phyloP scores from a whole-genome alignment of 371 early-diverging fungal genomes.

The Circinella umbellata region DNA sequence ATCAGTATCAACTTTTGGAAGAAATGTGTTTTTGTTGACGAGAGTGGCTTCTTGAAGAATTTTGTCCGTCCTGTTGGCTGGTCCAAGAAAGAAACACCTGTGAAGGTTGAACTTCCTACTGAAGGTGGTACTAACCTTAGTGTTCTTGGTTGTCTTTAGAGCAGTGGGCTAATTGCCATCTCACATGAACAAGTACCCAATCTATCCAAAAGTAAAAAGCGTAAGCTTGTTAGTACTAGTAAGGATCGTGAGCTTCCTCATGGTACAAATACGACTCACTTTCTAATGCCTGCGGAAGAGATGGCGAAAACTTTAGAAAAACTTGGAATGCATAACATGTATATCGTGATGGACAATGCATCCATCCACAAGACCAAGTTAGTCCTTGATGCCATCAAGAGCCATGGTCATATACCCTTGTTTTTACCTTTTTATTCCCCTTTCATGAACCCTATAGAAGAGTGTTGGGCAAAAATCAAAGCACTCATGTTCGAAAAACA shows the following conservation, averaged over 20 bases:
- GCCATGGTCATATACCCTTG: too few relatives aligned
- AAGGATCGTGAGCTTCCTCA: constrained; percentile 8
- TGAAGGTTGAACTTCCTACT: neutral
- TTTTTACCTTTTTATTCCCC: too few relatives aligned
- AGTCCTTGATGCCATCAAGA: neutral
- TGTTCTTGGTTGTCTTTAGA: constrained; percentile 11
- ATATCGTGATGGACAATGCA: too few relatives aligned
- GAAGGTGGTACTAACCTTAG: constrained; percentile 9
- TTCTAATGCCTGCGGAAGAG: neutral
- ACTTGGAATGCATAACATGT: constrained; percentile 10
- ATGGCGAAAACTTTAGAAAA: neutral
- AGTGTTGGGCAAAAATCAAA: too few relatives aligned
- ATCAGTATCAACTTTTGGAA: neutral
- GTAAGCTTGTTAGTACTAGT: constrained; percentile 8
- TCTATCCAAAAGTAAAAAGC: constrained; percentile 1
- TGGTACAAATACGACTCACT: constrained; percentile 2
- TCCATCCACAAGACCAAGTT: constrained; percentile 4
- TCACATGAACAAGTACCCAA: constrained; percentile 11
- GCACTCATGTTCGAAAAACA: too few relatives aligned
- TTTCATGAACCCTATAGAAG: too few relatives aligned
- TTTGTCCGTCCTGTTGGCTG: constrained; percentile 10
- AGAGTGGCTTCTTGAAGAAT: constrained; percentile 15
- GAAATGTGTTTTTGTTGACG: constrained; percentile 19
- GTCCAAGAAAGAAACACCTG: constrained; percentile 14
- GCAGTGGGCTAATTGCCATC: constrained; percentile 2